phyloP scores from a whole-genome alignment of 73 alveolate genomes.

The Paramecium biaurelia region DNA sequence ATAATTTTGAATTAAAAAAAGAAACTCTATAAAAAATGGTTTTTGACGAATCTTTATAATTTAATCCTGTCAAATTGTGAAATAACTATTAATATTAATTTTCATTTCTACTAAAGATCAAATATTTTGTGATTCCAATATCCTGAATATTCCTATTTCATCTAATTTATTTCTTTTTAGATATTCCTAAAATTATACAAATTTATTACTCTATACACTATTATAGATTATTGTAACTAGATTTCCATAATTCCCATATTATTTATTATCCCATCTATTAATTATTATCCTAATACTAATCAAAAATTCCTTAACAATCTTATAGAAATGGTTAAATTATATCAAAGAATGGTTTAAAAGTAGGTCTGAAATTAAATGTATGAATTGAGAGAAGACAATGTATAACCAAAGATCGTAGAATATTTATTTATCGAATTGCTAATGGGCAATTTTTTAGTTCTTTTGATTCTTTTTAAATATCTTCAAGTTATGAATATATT shows the following conservation, averaged over 20 bases:
- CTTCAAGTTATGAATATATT: not conserved
- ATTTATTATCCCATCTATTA: slow-evolving; percentile 8
- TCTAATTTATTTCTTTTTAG: not conserved
- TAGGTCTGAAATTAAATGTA: slow-evolving; percentile 20
- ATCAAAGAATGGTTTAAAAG: not conserved
- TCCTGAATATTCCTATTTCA: not conserved
- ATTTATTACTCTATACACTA: not conserved
- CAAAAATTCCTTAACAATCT: not conserved
- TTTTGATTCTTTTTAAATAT: not conserved
- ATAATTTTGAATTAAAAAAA: slow-evolving; percentile 84
- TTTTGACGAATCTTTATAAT: slow-evolving; percentile 75
- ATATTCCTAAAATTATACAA: not conserved
- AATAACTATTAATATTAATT: not conserved
- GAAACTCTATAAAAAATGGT: slow-evolving; percentile 81
- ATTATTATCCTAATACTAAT: not conserved
- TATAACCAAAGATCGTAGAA: not conserved
- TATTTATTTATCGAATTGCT: not conserved
- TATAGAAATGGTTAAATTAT: not conserved
- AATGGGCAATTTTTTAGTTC: not conserved
- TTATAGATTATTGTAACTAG: not conserved
- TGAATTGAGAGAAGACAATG: slow-evolving; percentile 1
- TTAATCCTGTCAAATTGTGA: slow-evolving; percentile 70
- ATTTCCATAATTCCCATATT: not conserved
- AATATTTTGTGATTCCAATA: not conserved
- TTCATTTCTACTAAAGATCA: not conserved